phyloP scores from a whole-genome alignment of 305 asterid species.

The Euphrasia arctica region DNA sequence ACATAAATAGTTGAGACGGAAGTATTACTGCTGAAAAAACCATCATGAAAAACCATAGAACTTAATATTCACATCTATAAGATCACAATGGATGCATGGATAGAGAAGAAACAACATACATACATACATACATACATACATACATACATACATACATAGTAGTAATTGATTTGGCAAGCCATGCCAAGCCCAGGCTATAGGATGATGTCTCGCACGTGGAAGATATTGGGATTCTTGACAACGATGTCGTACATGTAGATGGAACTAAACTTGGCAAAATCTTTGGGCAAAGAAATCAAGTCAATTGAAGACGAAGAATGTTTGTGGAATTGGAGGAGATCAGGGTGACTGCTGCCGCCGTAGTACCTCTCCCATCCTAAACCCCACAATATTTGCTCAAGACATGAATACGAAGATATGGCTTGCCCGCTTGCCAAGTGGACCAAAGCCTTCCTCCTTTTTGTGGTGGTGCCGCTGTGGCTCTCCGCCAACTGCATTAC shows the following conservation, averaged over 20 bases:
- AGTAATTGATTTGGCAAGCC: too few relatives aligned
- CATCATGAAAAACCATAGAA: too few relatives aligned
- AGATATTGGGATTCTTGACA: slow-evolving; percentile 76
- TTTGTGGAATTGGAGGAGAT: slow-evolving; percentile 75
- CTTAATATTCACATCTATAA: too few relatives aligned
- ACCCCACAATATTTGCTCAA: slow-evolving; percentile 54
- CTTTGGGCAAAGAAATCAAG: slow-evolving; percentile 73
- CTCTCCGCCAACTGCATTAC: slow-evolving; percentile 71
- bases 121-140: background rate
- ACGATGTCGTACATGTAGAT: slow-evolving; percentile 86
- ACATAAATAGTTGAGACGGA: too few relatives aligned
- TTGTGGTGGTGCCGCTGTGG: slow-evolving; percentile 30
- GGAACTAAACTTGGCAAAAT: slow-evolving; percentile 68
- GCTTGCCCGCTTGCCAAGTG: slow-evolving; percentile 65
- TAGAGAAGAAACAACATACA: background rate
- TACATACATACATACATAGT: background rate
- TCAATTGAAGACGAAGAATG: slow-evolving; percentile 54
- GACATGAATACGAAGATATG: slow-evolving; percentile 56
- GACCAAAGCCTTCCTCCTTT: slow-evolving; percentile 54
- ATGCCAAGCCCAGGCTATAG: slow-evolving; percentile 10
- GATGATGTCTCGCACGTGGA: slow-evolving; percentile 62
- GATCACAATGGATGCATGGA: too few relatives aligned
- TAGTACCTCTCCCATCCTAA: slow-evolving; percentile 90
- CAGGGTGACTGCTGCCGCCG: slow-evolving; percentile 46
- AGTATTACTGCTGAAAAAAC: too few relatives aligned